Evolutionary conservation across 2,329 filamentous ascomycete genomes (phyloP), one percentile per base, ranked within the genome.

Genomic region (Canariomyces notabilis): DNA sequence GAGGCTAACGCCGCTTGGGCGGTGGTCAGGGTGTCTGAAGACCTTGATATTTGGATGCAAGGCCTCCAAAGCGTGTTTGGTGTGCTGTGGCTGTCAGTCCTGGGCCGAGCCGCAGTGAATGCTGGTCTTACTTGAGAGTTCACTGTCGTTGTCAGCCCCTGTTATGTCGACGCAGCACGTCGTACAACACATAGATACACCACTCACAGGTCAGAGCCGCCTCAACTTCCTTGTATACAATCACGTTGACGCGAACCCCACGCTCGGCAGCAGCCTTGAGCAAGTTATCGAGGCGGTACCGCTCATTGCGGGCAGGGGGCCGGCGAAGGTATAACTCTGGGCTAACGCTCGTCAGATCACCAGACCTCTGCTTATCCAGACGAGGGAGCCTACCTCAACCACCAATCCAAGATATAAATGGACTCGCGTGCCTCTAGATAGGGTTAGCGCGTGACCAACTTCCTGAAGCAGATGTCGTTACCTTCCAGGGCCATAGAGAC

Each of bases 151-250:
- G 44, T 49, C 15, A 53, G 46, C 34, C 12, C 31, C 12, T n/a
- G 29, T 4, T 15, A 26, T 39, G 14, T 16, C 18, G 20, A 34
- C 12, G n/a, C 39, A 11, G 18, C 16, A 64, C 59, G 65, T 64
- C 55, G 42, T n/a, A n/a, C n/a, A n/a, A n/a, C n/a, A n/a, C n/a
- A n/a, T n/a, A n/a, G n/a, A n/a, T n/a, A n/a, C n/a, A n/a, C n/a
- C 58, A 80, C 84, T 76, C 75, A 88, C 85, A 73, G 33, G 86
- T 89, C 59, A 94, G 68, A 32, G 88, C 86, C 59, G 88, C 84
- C 3, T 85, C 80, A 6, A 91, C 87, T 67, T 96, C 90, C 68
- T 95, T 95, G 70, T 95, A 95, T 9, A 95, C 87, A 43, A 95
- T 89, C 42, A 95, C 75, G 57, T 90, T 85, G 57, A 95, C 75